Percentiles rank a stretch among this genome's conserved stretches.
phyloP scores from a whole-genome alignment of 2,329 filamentous ascomycete genomes.

The Tothia fuscella region DNA sequence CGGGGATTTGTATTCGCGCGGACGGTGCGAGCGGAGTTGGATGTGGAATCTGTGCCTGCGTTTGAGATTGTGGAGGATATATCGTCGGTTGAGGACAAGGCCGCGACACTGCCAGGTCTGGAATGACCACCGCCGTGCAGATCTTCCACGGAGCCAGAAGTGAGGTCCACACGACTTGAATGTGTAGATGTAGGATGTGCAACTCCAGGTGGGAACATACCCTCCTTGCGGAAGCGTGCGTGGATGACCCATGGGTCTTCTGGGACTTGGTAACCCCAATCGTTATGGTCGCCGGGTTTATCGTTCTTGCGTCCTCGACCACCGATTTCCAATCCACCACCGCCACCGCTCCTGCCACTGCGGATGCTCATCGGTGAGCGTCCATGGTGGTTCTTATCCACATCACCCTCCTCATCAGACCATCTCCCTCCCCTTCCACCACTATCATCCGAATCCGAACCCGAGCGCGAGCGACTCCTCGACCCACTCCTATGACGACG shows the following conservation, averaged over 20 bases:
- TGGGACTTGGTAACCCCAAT: conserved; percentile 66
- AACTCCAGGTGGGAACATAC: conserved; percentile 48
- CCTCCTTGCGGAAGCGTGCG: conserved; percentile 75
- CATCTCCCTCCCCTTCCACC: conserved; percentile 3
- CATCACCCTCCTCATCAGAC: conserved; percentile 10
- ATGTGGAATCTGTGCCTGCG: conserved; percentile 1
- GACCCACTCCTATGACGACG: conserved; percentile 27
- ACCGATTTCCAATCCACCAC: conserved; percentile 9
- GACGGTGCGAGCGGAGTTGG: not conserved
- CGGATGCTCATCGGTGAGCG: not conserved
- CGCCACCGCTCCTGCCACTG: not conserved
- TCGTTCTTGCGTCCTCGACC: conserved; percentile 27
- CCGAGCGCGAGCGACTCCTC: conserved; percentile 22
- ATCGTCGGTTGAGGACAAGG: too few relatives aligned
- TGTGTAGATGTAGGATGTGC: conserved; percentile 38
- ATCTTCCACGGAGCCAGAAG: conserved; percentile 5
- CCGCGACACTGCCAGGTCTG: not conserved
- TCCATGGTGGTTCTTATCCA: conserved; percentile 4
- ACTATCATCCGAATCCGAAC: conserved; percentile 6
- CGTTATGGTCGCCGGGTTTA: conserved; percentile 34
- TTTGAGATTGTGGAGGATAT: not conserved
- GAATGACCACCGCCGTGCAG: not conserved
- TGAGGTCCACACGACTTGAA: conserved; percentile 36
- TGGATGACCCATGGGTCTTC: conserved; percentile 92
- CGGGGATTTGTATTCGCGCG: conserved; percentile 2